Base-by-base conservation (phyloP, 495 filamentous ascomycete species). In the Penicillium waksmanii region DNA sequence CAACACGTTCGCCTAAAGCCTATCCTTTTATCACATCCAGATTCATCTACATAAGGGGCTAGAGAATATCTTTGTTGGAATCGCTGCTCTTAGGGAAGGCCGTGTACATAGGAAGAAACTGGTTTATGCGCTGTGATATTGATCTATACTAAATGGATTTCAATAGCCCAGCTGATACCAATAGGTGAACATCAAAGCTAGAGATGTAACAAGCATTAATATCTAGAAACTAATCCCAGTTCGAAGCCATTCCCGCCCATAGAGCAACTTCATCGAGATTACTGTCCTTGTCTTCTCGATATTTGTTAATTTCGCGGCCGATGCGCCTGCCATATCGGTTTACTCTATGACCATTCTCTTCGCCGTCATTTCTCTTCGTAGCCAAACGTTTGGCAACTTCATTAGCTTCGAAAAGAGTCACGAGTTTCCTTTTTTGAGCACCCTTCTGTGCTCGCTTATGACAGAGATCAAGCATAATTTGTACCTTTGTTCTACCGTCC, bases 331-430 rank as follows among this genome's bases (percentile, higher is more conserved):
- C 15, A 40, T 40, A 40, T n/a, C 36, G 27, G 27, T 8, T 31
- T 9, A 31, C 27, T 4, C 27, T 31, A 31, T 31, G 27, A 8
- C 27, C 27, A 31, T 9, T 40, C 15, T 40, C 12, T 40, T 40
- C 36, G 0, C 36, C 2, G 3, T n/a, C 36, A n/a, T 0, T 5
- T 25, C 25, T 47, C 51, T 42, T 56, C 35, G 77, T 62, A 25
- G 81, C 82, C 47, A 93, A 64, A 31, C 89, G 68, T 67, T 84
- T 87, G 2, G 88, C 84, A 8, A 91, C 87, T 63, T 90, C 86
- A 59, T 90, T 91, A 10, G 88, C 88, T 65, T 91, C 87, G 61
- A 82, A 78, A 59, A 92, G 70, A 55, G 78, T 87, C 27, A 92
- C 88, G 9, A 92, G 75, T 40, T 76, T 81, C 48, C 89, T 75